phyloP scores from a whole-genome alignment of 176 grass and related monocot species.

The Cenchrus fungigraminus region DNA sequence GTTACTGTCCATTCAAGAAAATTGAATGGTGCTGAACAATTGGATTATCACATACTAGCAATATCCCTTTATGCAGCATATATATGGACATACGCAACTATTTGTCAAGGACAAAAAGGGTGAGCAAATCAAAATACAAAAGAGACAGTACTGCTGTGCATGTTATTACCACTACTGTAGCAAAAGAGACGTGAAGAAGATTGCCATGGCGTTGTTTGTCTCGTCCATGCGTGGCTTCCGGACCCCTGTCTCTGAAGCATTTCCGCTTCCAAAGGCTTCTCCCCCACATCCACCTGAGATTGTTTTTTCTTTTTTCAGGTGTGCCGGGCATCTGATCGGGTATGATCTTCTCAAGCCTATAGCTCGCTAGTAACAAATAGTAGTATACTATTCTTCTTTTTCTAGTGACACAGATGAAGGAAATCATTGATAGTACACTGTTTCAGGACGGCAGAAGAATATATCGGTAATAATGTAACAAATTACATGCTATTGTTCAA shows the following conservation, averaged over 20 bases:
- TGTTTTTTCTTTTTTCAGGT: conserved; percentile 5
- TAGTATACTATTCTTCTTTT: neutral
- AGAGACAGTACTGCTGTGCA: neutral
- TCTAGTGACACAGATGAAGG: neutral
- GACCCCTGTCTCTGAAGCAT: neutral
- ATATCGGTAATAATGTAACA: neutral
- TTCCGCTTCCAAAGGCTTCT: conserved; percentile 5
- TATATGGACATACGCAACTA: neutral
- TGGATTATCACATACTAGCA: neutral
- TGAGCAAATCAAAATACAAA: neutral
- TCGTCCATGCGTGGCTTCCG: neutral
- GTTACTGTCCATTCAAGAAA: neutral
- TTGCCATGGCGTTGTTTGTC: neutral
- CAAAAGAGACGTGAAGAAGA: neutral
- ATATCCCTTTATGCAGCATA: neutral
- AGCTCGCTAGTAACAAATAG: neutral
- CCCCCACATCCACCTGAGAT: conserved; percentile 19
- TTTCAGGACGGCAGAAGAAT: neutral
- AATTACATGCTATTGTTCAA: neutral
- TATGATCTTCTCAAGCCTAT: neutral
- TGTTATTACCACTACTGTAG: neutral
- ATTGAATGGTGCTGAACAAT: neutral
- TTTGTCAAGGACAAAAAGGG: conserved; percentile 14
- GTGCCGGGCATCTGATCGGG: neutral
- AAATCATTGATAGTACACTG: neutral